phyloP scores from a whole-genome alignment of 1,284 basidiomycete genomes.

The Ustanciosporium gigantosporum region DNA sequence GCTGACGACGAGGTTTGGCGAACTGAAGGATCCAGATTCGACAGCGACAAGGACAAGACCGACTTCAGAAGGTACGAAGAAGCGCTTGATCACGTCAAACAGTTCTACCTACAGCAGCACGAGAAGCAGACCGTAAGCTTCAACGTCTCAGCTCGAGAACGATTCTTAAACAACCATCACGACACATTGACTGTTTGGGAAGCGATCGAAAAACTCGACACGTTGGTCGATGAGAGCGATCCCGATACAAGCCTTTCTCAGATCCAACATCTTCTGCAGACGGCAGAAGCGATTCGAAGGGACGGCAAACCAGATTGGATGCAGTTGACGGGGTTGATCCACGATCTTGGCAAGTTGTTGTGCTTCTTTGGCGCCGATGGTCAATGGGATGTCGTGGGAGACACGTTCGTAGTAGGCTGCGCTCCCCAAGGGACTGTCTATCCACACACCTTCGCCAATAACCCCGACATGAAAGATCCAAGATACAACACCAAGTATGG shows the following conservation, averaged over 20 bases:
- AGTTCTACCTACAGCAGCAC: constrained; percentile 85
- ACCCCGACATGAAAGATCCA: constrained; percentile 74
- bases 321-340: constrained; percentile 80
- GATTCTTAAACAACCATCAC: constrained; percentile 33
- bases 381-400: constrained; percentile 86
- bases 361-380: constrained; percentile 64
- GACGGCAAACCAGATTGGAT: constrained; percentile 73
- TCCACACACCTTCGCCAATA: constrained; percentile 78
- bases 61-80: constrained; percentile 64
- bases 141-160: constrained; percentile 37
- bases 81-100: constrained; percentile 82
- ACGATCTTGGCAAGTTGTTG: constrained; percentile 45
- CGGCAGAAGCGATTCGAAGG: constrained; percentile 83
- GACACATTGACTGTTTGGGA: constrained; percentile 71
- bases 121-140: constrained; percentile 70
- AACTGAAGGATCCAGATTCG: constrained; percentile 67
- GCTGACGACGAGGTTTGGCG: constrained; percentile 32
- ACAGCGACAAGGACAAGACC: constrained; percentile 75
- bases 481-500: constrained; percentile 80
- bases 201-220: constrained; percentile 86
- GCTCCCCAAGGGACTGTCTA: constrained; percentile 70
- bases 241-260: constrained; percentile 67
- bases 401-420: constrained; percentile 86
- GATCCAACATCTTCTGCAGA: constrained; percentile 87
- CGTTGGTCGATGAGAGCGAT: constrained; percentile 83